Percentiles rank a stretch among this genome's conserved stretches.
Conservation (phyloP, 768 basidiomycete species). For the Asterophora parasitica region DNA sequence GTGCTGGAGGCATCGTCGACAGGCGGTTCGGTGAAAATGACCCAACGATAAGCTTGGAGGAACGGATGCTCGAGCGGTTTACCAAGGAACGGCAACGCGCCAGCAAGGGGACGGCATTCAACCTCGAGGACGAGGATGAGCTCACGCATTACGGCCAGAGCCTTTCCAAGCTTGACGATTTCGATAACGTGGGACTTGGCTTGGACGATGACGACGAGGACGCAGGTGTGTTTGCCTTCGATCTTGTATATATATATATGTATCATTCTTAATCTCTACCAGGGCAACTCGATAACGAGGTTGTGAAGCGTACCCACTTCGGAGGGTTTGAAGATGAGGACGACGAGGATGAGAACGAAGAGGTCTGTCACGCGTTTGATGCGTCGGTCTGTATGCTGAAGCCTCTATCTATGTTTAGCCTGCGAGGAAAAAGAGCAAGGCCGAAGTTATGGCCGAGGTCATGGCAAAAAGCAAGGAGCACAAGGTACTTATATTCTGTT, state of each 20-base stretch:
- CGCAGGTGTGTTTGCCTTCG: constrained; percentile 28
- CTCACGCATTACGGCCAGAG: constrained; percentile 91
- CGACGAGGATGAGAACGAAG: constrained; percentile 49
- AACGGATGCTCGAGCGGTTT: constrained; percentile 95
- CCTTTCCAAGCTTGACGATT: constrained; percentile 79
- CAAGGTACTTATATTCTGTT: constrained; percentile 51
- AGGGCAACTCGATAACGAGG: constrained; percentile 66
- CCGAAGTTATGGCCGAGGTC: constrained; percentile 97
- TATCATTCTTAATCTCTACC: constrained; percentile 5
- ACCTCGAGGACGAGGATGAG: constrained; percentile 88
- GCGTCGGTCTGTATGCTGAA: not conserved
- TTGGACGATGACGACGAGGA: constrained; percentile 53
- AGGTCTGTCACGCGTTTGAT: constrained; percentile 21
- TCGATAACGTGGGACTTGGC: constrained; percentile 65
- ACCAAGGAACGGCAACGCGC: constrained; percentile 82
- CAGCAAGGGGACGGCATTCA: constrained; percentile 76
- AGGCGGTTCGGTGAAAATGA: constrained; percentile 96
- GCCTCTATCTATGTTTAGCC: constrained; percentile 40
- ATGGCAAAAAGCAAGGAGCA: constrained; percentile 96
- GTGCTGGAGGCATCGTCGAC: constrained; percentile 87
- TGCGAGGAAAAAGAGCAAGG: constrained; percentile 83
- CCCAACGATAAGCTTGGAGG: constrained; percentile 87
- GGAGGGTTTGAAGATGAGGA: constrained; percentile 80
- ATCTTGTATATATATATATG: not conserved
- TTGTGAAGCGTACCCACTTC: constrained; percentile 73